Percentiles rank a stretch among this genome's conserved stretches.
These are phyloP conservation scores for Ceratonia siliqua DNA, from an alignment of 306 rosid species.

Conservation along the genomic window DNA sequence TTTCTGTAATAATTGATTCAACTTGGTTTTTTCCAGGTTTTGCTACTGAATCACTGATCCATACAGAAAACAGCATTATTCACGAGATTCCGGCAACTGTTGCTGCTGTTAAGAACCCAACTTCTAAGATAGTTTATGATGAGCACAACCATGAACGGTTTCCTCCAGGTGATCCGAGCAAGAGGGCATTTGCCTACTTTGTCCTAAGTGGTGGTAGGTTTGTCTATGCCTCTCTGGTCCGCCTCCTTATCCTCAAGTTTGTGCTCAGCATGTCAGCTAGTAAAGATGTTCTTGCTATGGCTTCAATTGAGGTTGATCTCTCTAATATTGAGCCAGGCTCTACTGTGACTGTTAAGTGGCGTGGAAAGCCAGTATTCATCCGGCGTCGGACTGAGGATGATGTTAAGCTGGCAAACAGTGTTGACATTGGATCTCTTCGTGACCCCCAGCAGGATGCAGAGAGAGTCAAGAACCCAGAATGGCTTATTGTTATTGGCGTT, in stretches of 20 bases:
- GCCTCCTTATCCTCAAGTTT: slow-evolving; percentile 73
- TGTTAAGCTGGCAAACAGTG: slow-evolving; percentile 63
- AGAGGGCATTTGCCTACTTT: slow-evolving; percentile 79
- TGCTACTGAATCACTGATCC: slow-evolving; percentile 47
- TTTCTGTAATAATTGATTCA: slow-evolving; percentile 1
- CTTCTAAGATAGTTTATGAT: slow-evolving; percentile 69
- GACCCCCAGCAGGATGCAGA: slow-evolving; percentile 65
- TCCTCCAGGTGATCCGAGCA: slow-evolving; percentile 81
- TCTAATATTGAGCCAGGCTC: slow-evolving; percentile 68
- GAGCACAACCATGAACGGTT: slow-evolving; percentile 68
- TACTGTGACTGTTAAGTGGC: slow-evolving; percentile 82
- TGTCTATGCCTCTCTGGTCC: slow-evolving; percentile 68
- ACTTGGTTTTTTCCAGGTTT: slow-evolving; percentile 49
- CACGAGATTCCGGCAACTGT: slow-evolving; percentile 60
- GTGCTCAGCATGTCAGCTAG: slow-evolving; percentile 82
- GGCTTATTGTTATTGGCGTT: slow-evolving; percentile 73
- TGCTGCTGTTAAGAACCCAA: slow-evolving; percentile 63
- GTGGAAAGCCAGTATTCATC: slow-evolving; percentile 81
- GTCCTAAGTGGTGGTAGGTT: slow-evolving; percentile 76
- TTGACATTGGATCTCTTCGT: slow-evolving; percentile 63
- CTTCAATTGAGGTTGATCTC: slow-evolving; percentile 74
- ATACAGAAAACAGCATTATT: slow-evolving; percentile 46
- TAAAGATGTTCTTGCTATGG: slow-evolving; percentile 79
- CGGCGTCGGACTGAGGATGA: slow-evolving; percentile 75
- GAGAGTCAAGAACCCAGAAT: slow-evolving; percentile 77